Conservation (phyloP, 331 rosid genomes). For the Pyrus hybrid region DNA sequence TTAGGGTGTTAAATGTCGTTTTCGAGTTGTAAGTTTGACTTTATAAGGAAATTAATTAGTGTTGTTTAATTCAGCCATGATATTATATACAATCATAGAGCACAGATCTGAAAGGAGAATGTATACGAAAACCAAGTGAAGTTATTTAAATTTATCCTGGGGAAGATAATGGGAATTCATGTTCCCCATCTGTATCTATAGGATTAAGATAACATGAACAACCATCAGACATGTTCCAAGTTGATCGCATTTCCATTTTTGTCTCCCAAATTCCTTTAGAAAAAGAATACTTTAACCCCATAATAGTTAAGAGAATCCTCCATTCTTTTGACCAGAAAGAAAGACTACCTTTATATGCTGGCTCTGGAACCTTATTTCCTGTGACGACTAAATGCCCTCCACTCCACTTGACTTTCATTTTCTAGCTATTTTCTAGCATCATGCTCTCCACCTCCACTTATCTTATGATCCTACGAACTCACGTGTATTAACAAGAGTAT, state of each 20-base stretch:
- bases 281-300: slow-evolving; percentile 20
- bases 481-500: no score
- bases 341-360: neutral
- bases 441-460: neutral
- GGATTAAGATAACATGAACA: slow-evolving; percentile 1
- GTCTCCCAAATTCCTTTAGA: slow-evolving; percentile 20
- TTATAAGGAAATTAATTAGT: neutral
- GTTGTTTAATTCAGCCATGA: neutral
- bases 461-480: no score
- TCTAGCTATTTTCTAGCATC: neutral
- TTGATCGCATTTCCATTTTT: slow-evolving; percentile 17
- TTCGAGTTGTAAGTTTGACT: neutral
- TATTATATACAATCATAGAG: neutral
- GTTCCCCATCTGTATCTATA: neutral
- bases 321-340: slow-evolving; percentile 29
- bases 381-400: neutral
- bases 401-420: neutral
- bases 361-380: neutral
- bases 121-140: neutral
- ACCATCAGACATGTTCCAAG: slow-evolving; percentile 7
- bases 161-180: slow-evolving; percentile 15
- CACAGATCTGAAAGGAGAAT: neutral
- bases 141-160: slow-evolving; percentile 1
- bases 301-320: slow-evolving; percentile 22
- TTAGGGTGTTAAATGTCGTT: neutral